Conservation (phyloP, 2,329 filamentous ascomycete genomes). For the Talaromyces sp. region DNA sequence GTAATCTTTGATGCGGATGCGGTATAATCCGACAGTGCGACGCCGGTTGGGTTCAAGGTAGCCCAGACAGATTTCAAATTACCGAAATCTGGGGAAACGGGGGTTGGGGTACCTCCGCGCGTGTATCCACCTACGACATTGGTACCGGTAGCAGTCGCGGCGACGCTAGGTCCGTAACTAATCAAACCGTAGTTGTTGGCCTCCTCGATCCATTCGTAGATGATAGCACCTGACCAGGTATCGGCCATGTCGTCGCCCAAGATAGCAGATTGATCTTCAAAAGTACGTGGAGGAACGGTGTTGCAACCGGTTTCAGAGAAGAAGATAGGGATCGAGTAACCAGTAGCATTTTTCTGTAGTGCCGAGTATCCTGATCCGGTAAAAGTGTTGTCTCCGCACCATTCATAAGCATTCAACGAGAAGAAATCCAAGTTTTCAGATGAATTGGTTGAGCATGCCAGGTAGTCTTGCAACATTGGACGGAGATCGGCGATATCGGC, state of each 20-base stretch:
- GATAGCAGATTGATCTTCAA: slow-evolving; percentile 66
- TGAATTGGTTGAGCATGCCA: slow-evolving; percentile 68
- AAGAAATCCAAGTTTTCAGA: slow-evolving; percentile 74
- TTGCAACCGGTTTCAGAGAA: slow-evolving; percentile 89
- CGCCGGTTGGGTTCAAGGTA: slow-evolving; percentile 62
- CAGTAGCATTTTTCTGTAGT: slow-evolving; percentile 61
- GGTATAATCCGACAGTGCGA: slow-evolving; percentile 61
- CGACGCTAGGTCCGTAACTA: slow-evolving; percentile 59
- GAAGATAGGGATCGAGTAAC: slow-evolving; percentile 79
- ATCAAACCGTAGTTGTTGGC: slow-evolving; percentile 77
- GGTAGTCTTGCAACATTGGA: slow-evolving; percentile 64
- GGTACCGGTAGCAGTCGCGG: slow-evolving; percentile 45
- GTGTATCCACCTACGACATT: slow-evolving; percentile 61
- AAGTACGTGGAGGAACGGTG: slow-evolving; percentile 39
- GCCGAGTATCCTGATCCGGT: slow-evolving; percentile 62
- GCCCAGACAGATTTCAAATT: slow-evolving; percentile 76
- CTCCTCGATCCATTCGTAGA: slow-evolving; percentile 90
- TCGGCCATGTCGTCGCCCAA: slow-evolving; percentile 67
- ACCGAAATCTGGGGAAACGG: slow-evolving; percentile 68
- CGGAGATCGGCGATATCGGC: slow-evolving; percentile 71
- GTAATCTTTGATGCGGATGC: slow-evolving; percentile 56
- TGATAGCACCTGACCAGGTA: slow-evolving; percentile 68
- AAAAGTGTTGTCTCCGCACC: slow-evolving; percentile 60
- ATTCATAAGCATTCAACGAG: slow-evolving; percentile 78
- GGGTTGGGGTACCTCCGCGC: slow-evolving; percentile 66